phyloP scores from a whole-genome alignment of 2,329 filamentous ascomycete species.

The Claviceps sp. region DNA sequence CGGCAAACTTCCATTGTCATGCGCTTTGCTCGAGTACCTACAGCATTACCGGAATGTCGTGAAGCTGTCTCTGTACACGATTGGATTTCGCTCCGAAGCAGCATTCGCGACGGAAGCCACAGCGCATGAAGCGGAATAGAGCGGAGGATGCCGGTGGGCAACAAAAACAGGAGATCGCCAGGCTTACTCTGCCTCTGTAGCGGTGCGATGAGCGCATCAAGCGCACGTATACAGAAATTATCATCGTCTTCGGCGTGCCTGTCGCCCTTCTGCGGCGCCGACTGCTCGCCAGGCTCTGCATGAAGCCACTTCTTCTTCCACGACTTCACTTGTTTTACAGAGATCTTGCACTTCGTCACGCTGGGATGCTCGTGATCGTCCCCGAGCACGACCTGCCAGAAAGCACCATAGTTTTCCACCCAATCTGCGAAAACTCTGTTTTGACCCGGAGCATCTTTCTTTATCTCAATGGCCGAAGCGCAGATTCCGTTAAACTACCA shows the following conservation, averaged over 20 bases:
- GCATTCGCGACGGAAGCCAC: not conserved
- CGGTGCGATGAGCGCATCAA: slow-evolving; percentile 3
- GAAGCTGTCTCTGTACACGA: slow-evolving; percentile 3
- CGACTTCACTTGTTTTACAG: not conserved
- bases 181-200: not conserved
- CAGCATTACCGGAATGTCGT: slow-evolving; percentile 3
- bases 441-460: not conserved
- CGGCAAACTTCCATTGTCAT: not conserved
- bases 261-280: not conserved
- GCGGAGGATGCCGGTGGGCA: slow-evolving; percentile 1
- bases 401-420: not conserved
- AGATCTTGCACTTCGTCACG: not conserved
- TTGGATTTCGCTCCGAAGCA: slow-evolving; percentile 1
- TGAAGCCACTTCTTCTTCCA: slow-evolving; percentile 2
- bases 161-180: slow-evolving; percentile 3
- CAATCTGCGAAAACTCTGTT: not conserved
- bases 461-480: not conserved
- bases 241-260: not conserved
- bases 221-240: not conserved
- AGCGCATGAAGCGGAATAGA: slow-evolving; percentile 5
- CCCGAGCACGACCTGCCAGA: not conserved
- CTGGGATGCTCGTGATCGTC: not conserved
- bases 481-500: no score
- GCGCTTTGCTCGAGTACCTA: not conserved
- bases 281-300: not conserved